Evolutionary conservation across 176 grass and related monocot genomes (phyloP).

Genomic region (Guadua angustifolia): DNA sequence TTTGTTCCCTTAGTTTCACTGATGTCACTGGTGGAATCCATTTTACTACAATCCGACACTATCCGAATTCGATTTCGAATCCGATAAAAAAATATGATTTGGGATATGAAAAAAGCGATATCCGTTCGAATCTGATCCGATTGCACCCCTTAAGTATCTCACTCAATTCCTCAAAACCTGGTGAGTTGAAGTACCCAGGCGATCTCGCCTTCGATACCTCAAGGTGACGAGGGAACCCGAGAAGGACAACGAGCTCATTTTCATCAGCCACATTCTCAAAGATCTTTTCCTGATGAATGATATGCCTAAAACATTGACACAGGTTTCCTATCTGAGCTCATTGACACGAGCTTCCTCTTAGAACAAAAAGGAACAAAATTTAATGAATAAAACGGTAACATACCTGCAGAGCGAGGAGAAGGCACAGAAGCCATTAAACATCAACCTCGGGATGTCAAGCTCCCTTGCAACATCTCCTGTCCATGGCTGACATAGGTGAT

Average conservation of each 20-base stretch:
- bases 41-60: too few species aligned
- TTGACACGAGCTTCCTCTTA: too few species aligned
- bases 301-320: constrained; percentile 20
- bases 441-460: constrained; percentile 57
- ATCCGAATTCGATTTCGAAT: too few species aligned
- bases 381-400: too few species aligned
- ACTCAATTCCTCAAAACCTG: constrained; percentile 30
- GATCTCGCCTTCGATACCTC: constrained; percentile 30
- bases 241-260: constrained; percentile 21
- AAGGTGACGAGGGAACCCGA: constrained; percentile 31
- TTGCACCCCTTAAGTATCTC: constrained; percentile 11
- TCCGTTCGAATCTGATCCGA: too few species aligned
- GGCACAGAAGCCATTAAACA: constrained; percentile 50
- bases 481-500: constrained; percentile 52
- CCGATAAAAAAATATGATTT: too few species aligned
- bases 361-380: too few species aligned
- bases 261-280: constrained; percentile 24
- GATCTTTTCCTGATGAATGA: constrained; percentile 32
- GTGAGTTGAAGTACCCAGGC: constrained; percentile 15
- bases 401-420: constrained; percentile 53
- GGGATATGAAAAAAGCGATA: too few species aligned
- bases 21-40: too few species aligned
- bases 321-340: neutral
- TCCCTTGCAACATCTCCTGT: constrained; percentile 63
- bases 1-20: too few species aligned